Percentiles rank a stretch among this genome's conserved stretches.
These are phyloP conservation scores for Xylaria sp. DNA, from an alignment of 2,329 filamentous ascomycete genomes.

Conservation along the genomic window DNA sequence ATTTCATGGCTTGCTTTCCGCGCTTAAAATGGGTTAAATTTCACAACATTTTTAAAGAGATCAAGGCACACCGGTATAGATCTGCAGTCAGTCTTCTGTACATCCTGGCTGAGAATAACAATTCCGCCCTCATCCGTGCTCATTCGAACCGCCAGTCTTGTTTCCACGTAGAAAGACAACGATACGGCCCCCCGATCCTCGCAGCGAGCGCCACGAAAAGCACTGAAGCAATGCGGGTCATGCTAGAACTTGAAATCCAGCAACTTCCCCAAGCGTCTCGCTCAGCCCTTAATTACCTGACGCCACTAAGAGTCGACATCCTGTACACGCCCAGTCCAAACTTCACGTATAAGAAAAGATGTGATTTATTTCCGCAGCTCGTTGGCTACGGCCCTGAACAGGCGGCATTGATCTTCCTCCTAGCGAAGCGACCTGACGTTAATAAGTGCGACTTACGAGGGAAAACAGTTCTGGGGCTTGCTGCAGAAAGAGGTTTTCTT, in stretches of 20 bases:
- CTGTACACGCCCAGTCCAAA: background rate
- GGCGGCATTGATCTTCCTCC: slow-evolving; percentile 8
- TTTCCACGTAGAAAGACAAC: slow-evolving; percentile 17
- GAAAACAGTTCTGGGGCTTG: background rate
- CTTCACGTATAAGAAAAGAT: background rate
- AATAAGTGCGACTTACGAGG: background rate
- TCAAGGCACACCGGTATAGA: background rate
- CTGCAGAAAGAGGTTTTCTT: background rate
- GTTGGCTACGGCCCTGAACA: slow-evolving; percentile 3
- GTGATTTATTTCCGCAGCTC: background rate
- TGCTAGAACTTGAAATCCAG: slow-evolving; percentile 26
- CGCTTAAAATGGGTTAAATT: slow-evolving; percentile 12
- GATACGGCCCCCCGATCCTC: slow-evolving; percentile 22
- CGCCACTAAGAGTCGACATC: background rate
- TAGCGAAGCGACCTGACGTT: background rate
- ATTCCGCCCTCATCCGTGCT: slow-evolving; percentile 9
- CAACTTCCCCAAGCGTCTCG: background rate
- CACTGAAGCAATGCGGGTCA: slow-evolving; percentile 1
- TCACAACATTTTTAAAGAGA: slow-evolving; percentile 2
- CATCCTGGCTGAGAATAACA: slow-evolving; percentile 18
- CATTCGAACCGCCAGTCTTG: slow-evolving; percentile 8
- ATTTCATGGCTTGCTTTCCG: slow-evolving; percentile 16
- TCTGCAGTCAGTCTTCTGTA: slow-evolving; percentile 26
- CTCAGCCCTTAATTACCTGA: background rate
- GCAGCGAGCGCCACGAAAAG: slow-evolving; percentile 22